Evolutionary conservation across 1,284 basidiomycete species (phyloP).

Genomic region (Caloboletus inedulis): DNA sequence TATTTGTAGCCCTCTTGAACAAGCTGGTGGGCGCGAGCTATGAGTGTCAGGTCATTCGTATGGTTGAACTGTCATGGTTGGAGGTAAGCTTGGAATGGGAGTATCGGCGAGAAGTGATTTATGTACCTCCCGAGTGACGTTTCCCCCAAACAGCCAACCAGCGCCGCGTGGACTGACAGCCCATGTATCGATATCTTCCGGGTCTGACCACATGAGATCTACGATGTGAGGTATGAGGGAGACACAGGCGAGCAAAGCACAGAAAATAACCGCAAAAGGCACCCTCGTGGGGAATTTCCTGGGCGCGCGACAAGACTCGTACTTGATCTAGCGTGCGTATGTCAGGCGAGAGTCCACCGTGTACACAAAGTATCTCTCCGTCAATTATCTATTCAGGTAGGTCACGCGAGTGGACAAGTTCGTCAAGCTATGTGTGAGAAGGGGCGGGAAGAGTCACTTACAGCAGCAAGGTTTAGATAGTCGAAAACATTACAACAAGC

Average conservation of each 20-base stretch:
- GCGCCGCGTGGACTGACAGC: conserved; percentile 92
- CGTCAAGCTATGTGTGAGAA: not conserved
- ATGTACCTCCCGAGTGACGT: conserved; percentile 78
- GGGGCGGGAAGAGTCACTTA: conserved; percentile 39
- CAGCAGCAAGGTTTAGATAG: conserved; percentile 89
- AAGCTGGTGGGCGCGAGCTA: conserved; percentile 92
- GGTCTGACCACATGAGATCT: conserved; percentile 99
- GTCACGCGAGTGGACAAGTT: not conserved
- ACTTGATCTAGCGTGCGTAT: conserved; percentile 92
- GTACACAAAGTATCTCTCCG: conserved; percentile 86
- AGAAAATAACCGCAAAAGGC: conserved; percentile 80
- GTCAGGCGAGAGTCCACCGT: conserved; percentile 90
- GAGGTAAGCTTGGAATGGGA: conserved; percentile 1
- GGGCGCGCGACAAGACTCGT: conserved; percentile 84
- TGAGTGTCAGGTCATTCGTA: conserved; percentile 78
- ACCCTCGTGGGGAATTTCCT: conserved; percentile 97
- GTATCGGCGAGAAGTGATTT: not conserved
- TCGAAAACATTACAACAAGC: conserved; percentile 95
- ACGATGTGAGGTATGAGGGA: not conserved
- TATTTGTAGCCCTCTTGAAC: conserved; percentile 98
- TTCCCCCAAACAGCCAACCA: conserved; percentile 92
- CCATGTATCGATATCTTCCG: conserved; percentile 95
- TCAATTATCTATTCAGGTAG: conserved; percentile 75
- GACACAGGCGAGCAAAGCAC: no score
- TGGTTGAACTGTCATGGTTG: conserved; percentile 77